Conservation (phyloP, 1,139 yeast species). For the Lodderomyces pseudojiufengensis region DNA sequence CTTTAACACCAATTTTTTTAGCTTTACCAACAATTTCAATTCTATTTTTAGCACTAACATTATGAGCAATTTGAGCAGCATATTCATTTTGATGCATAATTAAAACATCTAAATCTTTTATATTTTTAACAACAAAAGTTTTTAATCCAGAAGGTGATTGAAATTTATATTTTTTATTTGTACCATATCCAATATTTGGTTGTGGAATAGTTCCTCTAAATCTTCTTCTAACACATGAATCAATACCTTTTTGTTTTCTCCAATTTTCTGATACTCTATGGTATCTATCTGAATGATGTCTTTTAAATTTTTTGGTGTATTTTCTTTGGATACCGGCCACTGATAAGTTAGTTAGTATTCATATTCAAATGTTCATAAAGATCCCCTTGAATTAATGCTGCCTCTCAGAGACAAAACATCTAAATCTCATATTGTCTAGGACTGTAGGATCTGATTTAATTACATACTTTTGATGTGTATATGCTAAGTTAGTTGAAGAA, state of each 20-base stretch:
- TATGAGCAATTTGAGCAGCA: slow-evolving; percentile 99
- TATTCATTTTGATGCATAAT: slow-evolving; percentile 96
- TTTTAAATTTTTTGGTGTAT: slow-evolving; percentile 98
- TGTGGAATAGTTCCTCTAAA: slow-evolving; percentile 99
- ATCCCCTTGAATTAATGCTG: too few species aligned
- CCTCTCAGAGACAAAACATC: too few species aligned
- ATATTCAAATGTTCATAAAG: too few species aligned
- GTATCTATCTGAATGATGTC: slow-evolving; percentile 99
- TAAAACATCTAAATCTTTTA: slow-evolving; percentile 90
- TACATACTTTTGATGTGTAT: too few species aligned
- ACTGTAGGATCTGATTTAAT: too few species aligned
- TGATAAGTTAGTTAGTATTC: too few species aligned
- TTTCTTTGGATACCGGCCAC: slow-evolving; percentile 29
- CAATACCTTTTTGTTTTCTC: slow-evolving; percentile 99
- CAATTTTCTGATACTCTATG: slow-evolving; percentile 97
- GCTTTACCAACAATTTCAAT: slow-evolving; percentile 95
- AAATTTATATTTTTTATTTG: slow-evolving; percentile 98
- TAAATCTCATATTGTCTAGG: too few species aligned
- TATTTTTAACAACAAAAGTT: slow-evolving; percentile 90
- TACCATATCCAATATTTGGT: slow-evolving; percentile 99
- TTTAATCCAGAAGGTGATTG: slow-evolving; percentile 98
- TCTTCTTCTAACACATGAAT: slow-evolving; percentile 99
- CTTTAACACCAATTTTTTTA: slow-evolving; percentile 97
- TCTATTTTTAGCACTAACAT: slow-evolving; percentile 98
- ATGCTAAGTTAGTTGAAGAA: too few species aligned